Evolutionary conservation across 2,329 filamentous ascomycete species (phyloP).

Genomic region (Claviceps sp.): DNA sequence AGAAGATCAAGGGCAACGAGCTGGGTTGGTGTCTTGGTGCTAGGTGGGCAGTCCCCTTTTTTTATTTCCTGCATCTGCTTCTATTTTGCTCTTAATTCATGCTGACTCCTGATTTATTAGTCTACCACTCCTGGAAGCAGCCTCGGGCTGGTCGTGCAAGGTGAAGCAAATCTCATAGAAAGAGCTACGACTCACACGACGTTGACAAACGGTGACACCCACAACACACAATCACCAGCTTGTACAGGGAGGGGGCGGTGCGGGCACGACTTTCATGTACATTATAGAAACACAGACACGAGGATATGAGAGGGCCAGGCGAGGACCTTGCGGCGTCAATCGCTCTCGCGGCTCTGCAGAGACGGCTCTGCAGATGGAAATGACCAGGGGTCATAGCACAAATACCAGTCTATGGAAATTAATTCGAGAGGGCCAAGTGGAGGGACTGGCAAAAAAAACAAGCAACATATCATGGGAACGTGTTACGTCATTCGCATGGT

Average conservation of each 20-base stretch:
- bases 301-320: not conserved
- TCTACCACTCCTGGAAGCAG: slow-evolving; percentile 67
- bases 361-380: no score
- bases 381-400: no score
- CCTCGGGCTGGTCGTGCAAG: slow-evolving; percentile 83
- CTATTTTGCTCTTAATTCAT: not conserved
- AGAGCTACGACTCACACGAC: not conserved
- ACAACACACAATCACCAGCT: not conserved
- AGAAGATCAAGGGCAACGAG: slow-evolving; percentile 97
- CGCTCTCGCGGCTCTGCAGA: no score
- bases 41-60: slow-evolving; percentile 45
- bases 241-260: not conserved
- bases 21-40: slow-evolving; percentile 96
- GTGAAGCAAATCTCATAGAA: slow-evolving; percentile 56
- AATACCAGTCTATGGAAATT: no score
- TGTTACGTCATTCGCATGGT: no score
- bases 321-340: not conserved
- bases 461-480: no score
- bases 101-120: slow-evolving; percentile 29
- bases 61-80: not conserved
- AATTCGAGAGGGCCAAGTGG: no score
- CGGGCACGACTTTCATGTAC: not conserved
- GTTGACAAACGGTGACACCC: not conserved
- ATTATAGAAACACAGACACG: not conserved
- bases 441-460: no score